Base-by-base conservation (phyloP, 2,329 filamentous ascomycete species). In the Ophiostoma montium region DNA sequence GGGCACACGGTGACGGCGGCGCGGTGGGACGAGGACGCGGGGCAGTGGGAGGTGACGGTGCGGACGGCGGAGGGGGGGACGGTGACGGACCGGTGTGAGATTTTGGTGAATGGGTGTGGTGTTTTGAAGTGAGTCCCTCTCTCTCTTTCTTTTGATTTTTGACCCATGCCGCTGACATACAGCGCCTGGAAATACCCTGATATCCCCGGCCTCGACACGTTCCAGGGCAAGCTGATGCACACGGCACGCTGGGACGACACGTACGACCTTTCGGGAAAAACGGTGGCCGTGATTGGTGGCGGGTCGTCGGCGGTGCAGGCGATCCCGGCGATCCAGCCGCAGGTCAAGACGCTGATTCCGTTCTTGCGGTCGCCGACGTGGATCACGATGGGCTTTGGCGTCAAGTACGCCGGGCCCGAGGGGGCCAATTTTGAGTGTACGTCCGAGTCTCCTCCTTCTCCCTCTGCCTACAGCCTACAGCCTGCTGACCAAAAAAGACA, bases 351-450 rank as follows among this genome's bases (percentile, higher is more conserved):
- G 12, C 19, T 55, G 5, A 46, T 44, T 6, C 13, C 47, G 3
- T 54, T 54, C 19, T n/a, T 55, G 9, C 50, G 52, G 15, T 47
- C 44, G 8, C 43, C 51, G 5, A 32, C 35, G 5, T 86, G 81
- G 81, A 76, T 85, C 23, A 75, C 80, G 0, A 70, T 74, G 2
- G 75, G 75, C 0, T 81, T 78, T 61, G 74, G 72, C 0, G 68
- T 73, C 33, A 64, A 72, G 49, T 46, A 51, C 5, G 48, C 51
- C 8, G 51, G 48, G 6, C 51, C 51, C 1, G 51, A 30, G 2
- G 51, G 51, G 3, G 35, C 41, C 19, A 53, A 49, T n/a, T 53
- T 50, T 38, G 63, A 72, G 53, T 70, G 76, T 35, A 73, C 70
- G 35, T 41, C 10, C 12, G 15, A 21, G 8, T 5, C n/a, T n/a